These are phyloP conservation scores for Suillus hirtellus DNA, from an alignment of 768 basidiomycete species.

Conservation along the genomic window DNA sequence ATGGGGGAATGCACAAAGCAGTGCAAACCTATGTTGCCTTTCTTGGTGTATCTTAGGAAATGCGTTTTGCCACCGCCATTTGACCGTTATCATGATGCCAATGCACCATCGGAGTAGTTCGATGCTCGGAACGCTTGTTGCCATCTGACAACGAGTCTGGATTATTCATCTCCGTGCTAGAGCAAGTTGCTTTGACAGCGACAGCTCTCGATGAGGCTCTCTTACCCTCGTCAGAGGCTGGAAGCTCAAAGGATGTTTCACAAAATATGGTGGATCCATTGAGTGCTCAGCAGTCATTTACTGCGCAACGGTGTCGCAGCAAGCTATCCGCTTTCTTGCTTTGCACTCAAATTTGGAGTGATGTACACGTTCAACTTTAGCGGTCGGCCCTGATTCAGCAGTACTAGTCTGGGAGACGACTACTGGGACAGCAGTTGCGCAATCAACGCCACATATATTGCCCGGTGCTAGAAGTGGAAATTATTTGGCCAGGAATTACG, in stretches of 20 bases:
- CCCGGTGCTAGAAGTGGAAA: slow-evolving; percentile 14
- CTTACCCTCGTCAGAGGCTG: background rate
- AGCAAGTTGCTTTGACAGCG: background rate
- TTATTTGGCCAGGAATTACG: slow-evolving; percentile 9
- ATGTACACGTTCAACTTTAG: background rate
- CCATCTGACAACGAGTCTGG: background rate
- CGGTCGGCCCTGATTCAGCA: background rate
- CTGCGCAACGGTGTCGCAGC: background rate
- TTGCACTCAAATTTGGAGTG: slow-evolving; percentile 1
- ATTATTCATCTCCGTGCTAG: slow-evolving; percentile 1
- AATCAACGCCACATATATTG: slow-evolving; percentile 7
- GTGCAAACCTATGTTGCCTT: slow-evolving; percentile 10
- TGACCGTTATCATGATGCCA: slow-evolving; percentile 5
- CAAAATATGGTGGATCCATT: background rate
- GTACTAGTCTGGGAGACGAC: slow-evolving; percentile 14
- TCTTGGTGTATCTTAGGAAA: slow-evolving; percentile 4
- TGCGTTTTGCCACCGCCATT: slow-evolving; percentile 4
- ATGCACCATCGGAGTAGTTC: slow-evolving; percentile 1
- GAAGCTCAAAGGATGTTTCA: background rate
- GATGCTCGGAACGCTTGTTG: slow-evolving; percentile 5
- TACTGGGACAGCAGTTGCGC: slow-evolving; percentile 2
- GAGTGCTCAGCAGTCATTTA: too few relatives aligned
- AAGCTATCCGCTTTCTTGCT: background rate
- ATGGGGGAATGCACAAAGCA: slow-evolving; percentile 21
- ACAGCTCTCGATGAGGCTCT: background rate